Evolutionary conservation across 257 asterid genomes (phyloP).

Genomic region (Solanum dulcamara): DNA sequence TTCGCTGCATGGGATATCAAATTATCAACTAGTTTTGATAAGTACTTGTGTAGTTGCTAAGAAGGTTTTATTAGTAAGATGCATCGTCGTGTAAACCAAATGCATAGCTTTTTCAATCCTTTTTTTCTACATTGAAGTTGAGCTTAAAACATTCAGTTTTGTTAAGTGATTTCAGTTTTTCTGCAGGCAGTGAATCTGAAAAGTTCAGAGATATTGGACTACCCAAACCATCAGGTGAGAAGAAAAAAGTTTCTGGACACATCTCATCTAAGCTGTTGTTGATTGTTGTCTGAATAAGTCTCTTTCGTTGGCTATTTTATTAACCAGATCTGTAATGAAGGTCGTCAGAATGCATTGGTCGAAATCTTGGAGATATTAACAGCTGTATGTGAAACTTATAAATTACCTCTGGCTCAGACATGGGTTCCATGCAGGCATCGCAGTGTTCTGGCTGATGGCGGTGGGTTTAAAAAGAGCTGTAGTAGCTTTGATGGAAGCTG

Average conservation of each 20-base stretch:
- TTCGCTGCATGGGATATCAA: neutral
- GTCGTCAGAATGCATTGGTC: slow-evolving; percentile 75
- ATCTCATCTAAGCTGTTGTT: neutral
- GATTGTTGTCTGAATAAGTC: slow-evolving; percentile 1
- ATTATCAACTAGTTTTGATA: neutral
- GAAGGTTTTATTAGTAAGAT: neutral
- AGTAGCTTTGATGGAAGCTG: slow-evolving; percentile 95
- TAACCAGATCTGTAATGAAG: slow-evolving; percentile 75
- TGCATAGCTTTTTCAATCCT: neutral
- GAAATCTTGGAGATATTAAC: slow-evolving; percentile 76
- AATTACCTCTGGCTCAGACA: slow-evolving; percentile 84
- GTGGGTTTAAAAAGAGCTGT: slow-evolving; percentile 78
- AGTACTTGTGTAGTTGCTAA: neutral
- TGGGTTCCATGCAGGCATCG: slow-evolving; percentile 95
- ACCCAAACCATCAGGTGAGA: slow-evolving; percentile 61
- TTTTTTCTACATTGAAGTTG: neutral
- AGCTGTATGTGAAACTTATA: slow-evolving; percentile 78
- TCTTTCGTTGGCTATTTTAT: slow-evolving; percentile 7
- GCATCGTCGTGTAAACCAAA: neutral
- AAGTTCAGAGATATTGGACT: slow-evolving; percentile 82
- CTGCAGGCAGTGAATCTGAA: slow-evolving; percentile 90
- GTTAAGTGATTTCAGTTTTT: slow-evolving; percentile 21
- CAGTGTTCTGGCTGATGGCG: slow-evolving; percentile 67
- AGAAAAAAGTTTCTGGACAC: neutral
- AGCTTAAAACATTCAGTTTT: neutral